Percentiles rank a stretch among this genome's conserved stretches.
Conservation (phyloP, 139 green algal species). For the Chlorella sp. region DNA sequence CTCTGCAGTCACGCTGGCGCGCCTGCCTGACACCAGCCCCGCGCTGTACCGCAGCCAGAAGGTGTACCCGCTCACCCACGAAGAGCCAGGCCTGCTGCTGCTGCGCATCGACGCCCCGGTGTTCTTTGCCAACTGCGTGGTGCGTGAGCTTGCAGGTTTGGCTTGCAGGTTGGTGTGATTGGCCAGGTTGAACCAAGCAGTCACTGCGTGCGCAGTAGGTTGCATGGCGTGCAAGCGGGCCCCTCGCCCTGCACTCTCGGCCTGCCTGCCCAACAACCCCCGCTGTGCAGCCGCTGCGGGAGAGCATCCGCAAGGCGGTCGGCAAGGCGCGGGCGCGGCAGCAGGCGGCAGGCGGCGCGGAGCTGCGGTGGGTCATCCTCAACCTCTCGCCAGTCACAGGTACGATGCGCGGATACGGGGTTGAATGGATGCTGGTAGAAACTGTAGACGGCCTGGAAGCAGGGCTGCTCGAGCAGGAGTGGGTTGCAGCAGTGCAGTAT, state of each 20-base stretch:
- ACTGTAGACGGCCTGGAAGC: background rate
- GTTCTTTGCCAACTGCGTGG: constrained; percentile 68
- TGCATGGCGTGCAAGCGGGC: no score
- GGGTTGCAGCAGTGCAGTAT: background rate
- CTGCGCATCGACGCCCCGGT: constrained; percentile 73
- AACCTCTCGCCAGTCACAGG: constrained; percentile 66
- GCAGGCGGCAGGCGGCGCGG: background rate
- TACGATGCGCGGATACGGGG: background rate
- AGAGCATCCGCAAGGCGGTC: background rate
- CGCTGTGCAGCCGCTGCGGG: constrained; percentile 49
- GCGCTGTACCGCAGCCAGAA: constrained; percentile 28
- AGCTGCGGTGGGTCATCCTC: constrained; percentile 76
- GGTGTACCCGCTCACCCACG: constrained; percentile 17
- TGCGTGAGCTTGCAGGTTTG: no score
- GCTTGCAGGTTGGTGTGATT: no score
- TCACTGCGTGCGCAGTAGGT: no score
- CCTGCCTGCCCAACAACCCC: background rate
- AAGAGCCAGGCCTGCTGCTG: constrained; percentile 61
- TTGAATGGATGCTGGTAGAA: background rate
- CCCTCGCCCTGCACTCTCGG: background rate
- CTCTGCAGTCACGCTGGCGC: constrained; percentile 12
- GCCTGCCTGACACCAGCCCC: constrained; percentile 13
- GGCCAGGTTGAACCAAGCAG: no score
- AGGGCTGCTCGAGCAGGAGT: no score
- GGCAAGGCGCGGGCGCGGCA: background rate